A percentile compares a stretch with the other conserved stretches of the same genome.
phyloP scores from a whole-genome alignment of 1,284 basidiomycete species.

The Pseudozyma tsukubaensis region DNA sequence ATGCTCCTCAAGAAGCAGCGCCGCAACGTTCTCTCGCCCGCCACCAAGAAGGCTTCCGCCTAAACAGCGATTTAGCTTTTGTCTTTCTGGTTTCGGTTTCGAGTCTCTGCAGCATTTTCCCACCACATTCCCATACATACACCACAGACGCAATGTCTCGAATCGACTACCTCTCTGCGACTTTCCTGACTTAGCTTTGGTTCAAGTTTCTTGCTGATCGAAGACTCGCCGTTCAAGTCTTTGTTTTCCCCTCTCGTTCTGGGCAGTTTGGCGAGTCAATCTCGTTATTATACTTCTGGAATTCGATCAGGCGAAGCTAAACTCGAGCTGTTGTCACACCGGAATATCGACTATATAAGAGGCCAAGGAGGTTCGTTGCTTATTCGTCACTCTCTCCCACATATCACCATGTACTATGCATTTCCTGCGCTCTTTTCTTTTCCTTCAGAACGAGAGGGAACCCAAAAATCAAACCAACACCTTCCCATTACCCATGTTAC shows the following conservation, averaged over 20 bases:
- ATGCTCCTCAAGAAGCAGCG: slow-evolving; percentile 73
- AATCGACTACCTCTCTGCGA: slow-evolving; percentile 1
- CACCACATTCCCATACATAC: slow-evolving; percentile 6
- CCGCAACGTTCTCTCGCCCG: slow-evolving; percentile 69
- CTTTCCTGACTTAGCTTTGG: slow-evolving; percentile 15
- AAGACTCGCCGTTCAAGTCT: slow-evolving; percentile 17
- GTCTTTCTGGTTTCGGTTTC: slow-evolving; percentile 28
- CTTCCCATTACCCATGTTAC: slow-evolving; percentile 8
- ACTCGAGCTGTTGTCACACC: slow-evolving; percentile 13
- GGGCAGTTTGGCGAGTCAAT: slow-evolving; percentile 19
- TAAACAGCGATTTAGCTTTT: slow-evolving; percentile 33
- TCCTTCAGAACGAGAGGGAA: slow-evolving; percentile 46
- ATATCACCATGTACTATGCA: slow-evolving; percentile 42
- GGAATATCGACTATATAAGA: slow-evolving; percentile 3
- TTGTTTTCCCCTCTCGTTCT: slow-evolving; percentile 40
- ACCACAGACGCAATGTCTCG: slow-evolving; percentile 5
- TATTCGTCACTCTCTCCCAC: slow-evolving; percentile 1
- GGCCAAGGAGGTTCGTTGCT: not conserved
- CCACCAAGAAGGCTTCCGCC: slow-evolving; percentile 62
- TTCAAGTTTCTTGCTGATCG: slow-evolving; percentile 10
- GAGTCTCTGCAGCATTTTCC: slow-evolving; percentile 34
- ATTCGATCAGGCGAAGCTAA: slow-evolving; percentile 8
- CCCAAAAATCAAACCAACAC: slow-evolving; percentile 37
- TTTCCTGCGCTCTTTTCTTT: slow-evolving; percentile 17
- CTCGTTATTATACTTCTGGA: slow-evolving; percentile 4